A percentile compares a stretch with the other conserved stretches of the same genome.
Evolutionary conservation across 1,284 basidiomycete species (phyloP).

Genomic region (Hypsizygus ulmarius): DNA sequence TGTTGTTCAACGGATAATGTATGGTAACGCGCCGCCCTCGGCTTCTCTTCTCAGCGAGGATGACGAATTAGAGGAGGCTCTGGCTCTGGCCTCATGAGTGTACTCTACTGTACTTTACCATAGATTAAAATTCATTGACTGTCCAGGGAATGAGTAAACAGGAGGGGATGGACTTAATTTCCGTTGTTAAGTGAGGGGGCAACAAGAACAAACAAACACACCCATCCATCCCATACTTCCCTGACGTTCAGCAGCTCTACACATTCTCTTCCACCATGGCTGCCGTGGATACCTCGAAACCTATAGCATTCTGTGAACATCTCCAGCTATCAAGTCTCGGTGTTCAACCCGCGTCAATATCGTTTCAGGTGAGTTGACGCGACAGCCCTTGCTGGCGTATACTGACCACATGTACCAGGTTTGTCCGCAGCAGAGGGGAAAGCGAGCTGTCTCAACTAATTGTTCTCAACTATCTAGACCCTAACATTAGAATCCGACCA

Average conservation of each 20-base stretch:
- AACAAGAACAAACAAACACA: constrained; percentile 18
- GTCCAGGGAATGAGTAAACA: too few relatives aligned
- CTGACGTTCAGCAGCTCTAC: constrained; percentile 8
- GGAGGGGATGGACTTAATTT: too few relatives aligned
- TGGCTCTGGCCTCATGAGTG: constrained; percentile 19
- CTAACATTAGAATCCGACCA: constrained; percentile 96
- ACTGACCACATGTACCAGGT: constrained; percentile 30
- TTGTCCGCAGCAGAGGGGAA: constrained; percentile 18
- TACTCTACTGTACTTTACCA: not conserved
- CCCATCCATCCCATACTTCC: constrained; percentile 8
- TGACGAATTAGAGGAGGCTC: constrained; percentile 71
- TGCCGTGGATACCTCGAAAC: constrained; percentile 56
- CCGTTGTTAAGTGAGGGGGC: not conserved
- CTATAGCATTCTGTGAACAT: constrained; percentile 82
- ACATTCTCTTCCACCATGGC: constrained; percentile 30
- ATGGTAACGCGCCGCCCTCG: constrained; percentile 62
- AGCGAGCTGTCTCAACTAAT: constrained; percentile 1
- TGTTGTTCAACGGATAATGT: constrained; percentile 64
- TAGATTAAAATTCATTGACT: too few relatives aligned
- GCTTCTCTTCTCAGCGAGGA: constrained; percentile 46
- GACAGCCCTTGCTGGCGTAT: constrained; percentile 30
- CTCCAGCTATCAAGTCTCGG: constrained; percentile 94
- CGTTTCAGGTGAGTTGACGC: constrained; percentile 80
- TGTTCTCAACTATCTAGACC: constrained; percentile 45
- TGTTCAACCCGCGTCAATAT: constrained; percentile 94